phyloP scores from a whole-genome alignment of 2,329 filamentous ascomycete species.

The Cladosporium colombiae region DNA sequence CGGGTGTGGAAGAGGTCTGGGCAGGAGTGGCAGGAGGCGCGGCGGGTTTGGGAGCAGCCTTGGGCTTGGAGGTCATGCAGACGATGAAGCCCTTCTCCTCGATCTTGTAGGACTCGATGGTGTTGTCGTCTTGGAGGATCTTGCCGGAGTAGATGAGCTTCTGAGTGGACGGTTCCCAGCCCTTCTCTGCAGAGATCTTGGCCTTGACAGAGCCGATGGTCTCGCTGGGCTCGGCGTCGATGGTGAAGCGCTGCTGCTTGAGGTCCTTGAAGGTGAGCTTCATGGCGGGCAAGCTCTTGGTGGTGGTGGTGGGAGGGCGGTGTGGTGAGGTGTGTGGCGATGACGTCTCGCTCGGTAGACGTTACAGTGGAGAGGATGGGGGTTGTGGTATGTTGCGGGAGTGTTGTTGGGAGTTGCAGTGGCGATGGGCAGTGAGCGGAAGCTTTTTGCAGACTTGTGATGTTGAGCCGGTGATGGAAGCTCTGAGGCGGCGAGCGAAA shows the following conservation, averaged over 20 bases:
- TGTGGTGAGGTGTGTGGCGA: neutral
- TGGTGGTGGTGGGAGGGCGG: neutral
- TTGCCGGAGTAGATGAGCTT: constrained; percentile 99
- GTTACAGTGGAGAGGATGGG: neutral
- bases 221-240: constrained; percentile 91
- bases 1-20: constrained; percentile 39
- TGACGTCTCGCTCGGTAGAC: neutral
- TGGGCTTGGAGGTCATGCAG: constrained; percentile 96
- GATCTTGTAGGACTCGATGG: constrained; percentile 94
- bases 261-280: constrained; percentile 83
- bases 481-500: neutral
- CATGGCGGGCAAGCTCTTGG: constrained; percentile 46
- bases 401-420: constrained; percentile 1
- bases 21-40: constrained; percentile 61
- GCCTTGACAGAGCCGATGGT: constrained; percentile 88
- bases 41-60: constrained; percentile 56
- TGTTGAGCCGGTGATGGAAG: constrained; percentile 6
- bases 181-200: constrained; percentile 88
- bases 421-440: neutral
- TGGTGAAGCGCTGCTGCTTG: constrained; percentile 97
- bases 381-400: neutral
- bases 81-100: constrained; percentile 99
- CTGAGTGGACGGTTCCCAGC: constrained; percentile 85
- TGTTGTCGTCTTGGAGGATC: constrained; percentile 97
- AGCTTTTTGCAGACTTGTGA: neutral